Evolutionary conservation across 371 early-diverging fungal genomes (phyloP).

Genomic region (Mortierella sp.): DNA sequence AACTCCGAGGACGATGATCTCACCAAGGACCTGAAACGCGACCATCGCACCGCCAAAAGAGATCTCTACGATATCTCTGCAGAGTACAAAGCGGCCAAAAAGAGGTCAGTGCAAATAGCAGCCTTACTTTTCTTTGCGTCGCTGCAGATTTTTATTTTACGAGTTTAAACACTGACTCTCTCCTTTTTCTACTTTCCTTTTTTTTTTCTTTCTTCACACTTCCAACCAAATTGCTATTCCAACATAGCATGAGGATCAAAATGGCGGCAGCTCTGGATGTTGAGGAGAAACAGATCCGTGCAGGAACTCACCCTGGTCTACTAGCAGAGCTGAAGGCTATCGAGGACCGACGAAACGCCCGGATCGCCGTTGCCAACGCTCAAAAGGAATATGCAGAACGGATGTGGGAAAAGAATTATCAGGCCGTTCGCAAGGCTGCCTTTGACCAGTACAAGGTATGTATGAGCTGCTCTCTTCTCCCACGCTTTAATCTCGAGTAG

Average conservation of each 20-base stretch:
- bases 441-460: slow-evolving; percentile 45
- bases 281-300: slow-evolving; percentile 44
- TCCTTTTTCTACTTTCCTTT: background rate
- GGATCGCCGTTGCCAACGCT: slow-evolving; percentile 21
- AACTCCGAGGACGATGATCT: slow-evolving; percentile 44
- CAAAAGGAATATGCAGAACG: slow-evolving; percentile 23
- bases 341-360: slow-evolving; percentile 37
- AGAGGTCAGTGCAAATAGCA: slow-evolving; percentile 19
- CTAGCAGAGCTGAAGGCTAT: slow-evolving; percentile 47
- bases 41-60: slow-evolving; percentile 30
- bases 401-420: slow-evolving; percentile 35
- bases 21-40: slow-evolving; percentile 33
- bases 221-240: background rate
- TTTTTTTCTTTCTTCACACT: background rate
- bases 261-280: slow-evolving; percentile 29
- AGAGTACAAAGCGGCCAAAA: slow-evolving; percentile 33
- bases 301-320: slow-evolving; percentile 46
- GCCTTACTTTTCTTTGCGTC: background rate
- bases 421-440: slow-evolving; percentile 43
- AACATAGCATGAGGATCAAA: slow-evolving; percentile 21
- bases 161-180: background rate
- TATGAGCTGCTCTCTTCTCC: background rate
- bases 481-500: background rate
- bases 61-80: slow-evolving; percentile 20
- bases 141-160: background rate